A percentile compares a stretch with the other conserved stretches of the same genome.
Conservation (phyloP, 768 basidiomycete genomes). For the Kwoniella mangroviensis region DNA sequence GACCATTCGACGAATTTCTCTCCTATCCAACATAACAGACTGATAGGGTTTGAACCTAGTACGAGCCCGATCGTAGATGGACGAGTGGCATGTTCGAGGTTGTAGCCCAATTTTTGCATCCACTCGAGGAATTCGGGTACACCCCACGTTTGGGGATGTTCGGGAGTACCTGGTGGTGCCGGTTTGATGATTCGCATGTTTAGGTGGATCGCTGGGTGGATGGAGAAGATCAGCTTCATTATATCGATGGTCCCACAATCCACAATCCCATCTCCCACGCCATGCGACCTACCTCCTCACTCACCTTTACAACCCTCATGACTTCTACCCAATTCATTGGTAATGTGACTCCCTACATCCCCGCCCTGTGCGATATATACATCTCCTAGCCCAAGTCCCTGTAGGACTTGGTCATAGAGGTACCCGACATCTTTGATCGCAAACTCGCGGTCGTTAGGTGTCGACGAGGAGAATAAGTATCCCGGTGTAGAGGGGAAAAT, state of each 20-base stretch:
- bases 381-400: conserved; percentile 49
- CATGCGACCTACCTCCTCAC: conserved; percentile 3
- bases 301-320: conserved; percentile 51
- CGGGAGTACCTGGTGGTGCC: conserved; percentile 20
- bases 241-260: too few relatives aligned
- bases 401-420: conserved; percentile 52
- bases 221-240: too few relatives aligned
- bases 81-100: conserved; percentile 46
- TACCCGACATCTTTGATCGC: conserved; percentile 41
- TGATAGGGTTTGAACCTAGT: conserved; percentile 32
- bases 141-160: conserved; percentile 4
- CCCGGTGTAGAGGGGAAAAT: conserved; percentile 50
- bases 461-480: conserved; percentile 48
- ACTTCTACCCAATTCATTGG: conserved; percentile 35
- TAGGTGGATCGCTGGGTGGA: conserved; percentile 19
- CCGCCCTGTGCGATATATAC: conserved; percentile 56
- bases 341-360: conserved; percentile 53
- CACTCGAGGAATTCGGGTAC: conserved; percentile 9
- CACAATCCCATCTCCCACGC: too few relatives aligned
- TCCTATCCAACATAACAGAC: conserved; percentile 42
- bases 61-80: conserved; percentile 46
- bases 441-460: conserved; percentile 46
- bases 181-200: conserved; percentile 26
- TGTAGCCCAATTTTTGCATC: conserved; percentile 34
- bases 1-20: conserved; percentile 53